A percentile compares a stretch with the other conserved stretches of the same genome.
These are phyloP conservation scores for Leucocoprinus birnbaumii DNA, from an alignment of 768 basidiomycete species.

Conservation along the genomic window DNA sequence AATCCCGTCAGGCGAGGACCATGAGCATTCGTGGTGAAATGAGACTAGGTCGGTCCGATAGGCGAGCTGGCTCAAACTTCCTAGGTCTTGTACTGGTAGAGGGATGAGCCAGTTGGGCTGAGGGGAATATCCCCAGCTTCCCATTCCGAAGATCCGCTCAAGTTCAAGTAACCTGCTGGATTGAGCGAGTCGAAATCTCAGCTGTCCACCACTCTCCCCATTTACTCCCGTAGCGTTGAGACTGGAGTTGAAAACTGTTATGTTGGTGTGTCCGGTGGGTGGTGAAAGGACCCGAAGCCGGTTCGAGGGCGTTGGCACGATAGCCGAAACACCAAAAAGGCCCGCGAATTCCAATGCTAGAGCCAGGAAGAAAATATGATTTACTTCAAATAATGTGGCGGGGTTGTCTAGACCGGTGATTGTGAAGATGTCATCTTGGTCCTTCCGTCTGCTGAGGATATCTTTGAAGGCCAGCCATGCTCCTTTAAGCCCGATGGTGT, in stretches of 20 bases:
- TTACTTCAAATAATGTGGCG: too few species aligned
- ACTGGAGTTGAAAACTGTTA: too few species aligned
- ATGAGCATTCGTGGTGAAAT: background rate
- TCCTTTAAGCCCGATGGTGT: background rate
- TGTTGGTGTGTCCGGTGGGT: too few species aligned
- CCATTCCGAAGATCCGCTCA: background rate
- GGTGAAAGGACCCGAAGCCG: too few species aligned
- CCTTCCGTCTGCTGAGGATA: background rate
- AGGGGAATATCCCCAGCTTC: background rate
- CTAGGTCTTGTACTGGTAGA: slow-evolving; percentile 1
- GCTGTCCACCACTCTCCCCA: too few species aligned
- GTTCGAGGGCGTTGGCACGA: too few species aligned
- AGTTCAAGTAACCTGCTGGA: background rate
- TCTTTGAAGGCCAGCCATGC: background rate
- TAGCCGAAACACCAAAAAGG: too few species aligned
- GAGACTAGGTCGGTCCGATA: background rate
- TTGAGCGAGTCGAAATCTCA: background rate
- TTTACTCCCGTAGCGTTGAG: too few species aligned
- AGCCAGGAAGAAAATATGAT: too few species aligned
- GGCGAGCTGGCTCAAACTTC: background rate
- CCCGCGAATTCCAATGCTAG: too few species aligned
- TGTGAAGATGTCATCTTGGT: background rate
- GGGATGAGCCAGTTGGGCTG: slow-evolving; percentile 3
- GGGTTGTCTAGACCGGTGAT: too few species aligned
- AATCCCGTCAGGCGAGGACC: background rate